phyloP scores from a whole-genome alignment of 2,329 filamentous ascomycete genomes.

The Orbilia quercus region DNA sequence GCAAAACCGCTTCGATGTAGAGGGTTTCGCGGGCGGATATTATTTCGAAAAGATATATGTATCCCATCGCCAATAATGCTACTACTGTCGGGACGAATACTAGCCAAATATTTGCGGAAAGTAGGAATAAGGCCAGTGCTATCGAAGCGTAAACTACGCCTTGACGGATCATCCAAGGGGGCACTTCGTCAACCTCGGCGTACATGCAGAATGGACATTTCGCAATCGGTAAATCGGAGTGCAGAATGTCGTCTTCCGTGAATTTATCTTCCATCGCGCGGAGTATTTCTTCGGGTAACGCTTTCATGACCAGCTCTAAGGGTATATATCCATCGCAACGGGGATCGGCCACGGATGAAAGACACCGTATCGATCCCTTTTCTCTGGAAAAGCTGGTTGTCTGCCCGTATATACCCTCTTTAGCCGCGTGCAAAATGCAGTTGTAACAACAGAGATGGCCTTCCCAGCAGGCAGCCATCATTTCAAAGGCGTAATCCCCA shows the following conservation, averaged over 20 bases:
- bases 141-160: constrained; percentile 70
- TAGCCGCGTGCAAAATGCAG: constrained; percentile 83
- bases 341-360: constrained; percentile 77
- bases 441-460: constrained; percentile 82
- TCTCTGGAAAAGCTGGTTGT: constrained; percentile 85
- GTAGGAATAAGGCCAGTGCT: constrained; percentile 67
- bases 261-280: constrained; percentile 81
- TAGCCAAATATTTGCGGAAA: constrained; percentile 57
- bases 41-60: constrained; percentile 39
- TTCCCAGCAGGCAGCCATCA: constrained; percentile 76
- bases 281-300: constrained; percentile 78
- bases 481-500: constrained; percentile 76
- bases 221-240: constrained; percentile 78
- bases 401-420: constrained; percentile 91
- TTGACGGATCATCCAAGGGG: constrained; percentile 68
- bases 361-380: constrained; percentile 80
- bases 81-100: constrained; percentile 15
- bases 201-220: constrained; percentile 92
- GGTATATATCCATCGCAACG: constrained; percentile 79
- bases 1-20: constrained; percentile 30
- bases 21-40: constrained; percentile 26
- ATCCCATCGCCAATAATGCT: constrained; percentile 23
- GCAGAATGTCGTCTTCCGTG: constrained; percentile 78
- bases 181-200: constrained; percentile 84
- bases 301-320: constrained; percentile 75